Evolutionary conservation across 768 basidiomycete genomes (phyloP).

Genomic region (Amanita fuliginea): DNA sequence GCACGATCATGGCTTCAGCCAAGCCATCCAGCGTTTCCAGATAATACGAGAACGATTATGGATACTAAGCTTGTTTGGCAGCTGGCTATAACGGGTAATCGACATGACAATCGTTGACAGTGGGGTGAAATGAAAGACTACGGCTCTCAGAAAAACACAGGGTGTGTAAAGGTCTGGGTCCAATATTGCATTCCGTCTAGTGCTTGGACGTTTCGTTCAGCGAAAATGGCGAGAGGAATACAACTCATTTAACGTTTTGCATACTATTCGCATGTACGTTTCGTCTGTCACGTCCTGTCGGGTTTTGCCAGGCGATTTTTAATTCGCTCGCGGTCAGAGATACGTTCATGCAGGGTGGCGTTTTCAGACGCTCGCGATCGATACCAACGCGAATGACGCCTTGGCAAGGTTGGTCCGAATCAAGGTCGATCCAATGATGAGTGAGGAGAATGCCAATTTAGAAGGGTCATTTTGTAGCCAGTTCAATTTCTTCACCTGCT

Average conservation of each 20-base stretch:
- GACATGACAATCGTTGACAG: background rate
- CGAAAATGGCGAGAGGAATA: background rate
- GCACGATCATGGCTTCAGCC: background rate
- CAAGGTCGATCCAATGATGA: slow-evolving; percentile 44
- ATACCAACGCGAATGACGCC: slow-evolving; percentile 48
- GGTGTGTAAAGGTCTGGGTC: background rate
- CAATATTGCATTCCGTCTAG: background rate
- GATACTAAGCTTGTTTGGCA: background rate
- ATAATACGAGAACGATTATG: background rate
- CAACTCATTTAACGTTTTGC: too few species aligned
- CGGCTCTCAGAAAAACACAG: background rate
- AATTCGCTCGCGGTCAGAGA: slow-evolving; percentile 17
- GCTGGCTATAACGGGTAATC: background rate
- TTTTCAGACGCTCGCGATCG: slow-evolving; percentile 12
- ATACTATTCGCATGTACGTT: background rate
- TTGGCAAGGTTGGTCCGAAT: slow-evolving; percentile 49
- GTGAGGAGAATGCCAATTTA: slow-evolving; percentile 3
- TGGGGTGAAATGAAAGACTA: background rate
- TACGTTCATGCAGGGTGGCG: slow-evolving; percentile 27
- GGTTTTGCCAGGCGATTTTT: background rate
- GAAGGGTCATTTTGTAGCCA: slow-evolving; percentile 33
- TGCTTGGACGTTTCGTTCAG: background rate
- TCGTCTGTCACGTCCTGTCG: too few species aligned
- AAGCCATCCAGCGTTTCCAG: background rate
- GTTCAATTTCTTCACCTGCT: slow-evolving; percentile 61